Conservation (phyloP, 306 rosid species). For the Ammopiptanthus mongolicus region DNA sequence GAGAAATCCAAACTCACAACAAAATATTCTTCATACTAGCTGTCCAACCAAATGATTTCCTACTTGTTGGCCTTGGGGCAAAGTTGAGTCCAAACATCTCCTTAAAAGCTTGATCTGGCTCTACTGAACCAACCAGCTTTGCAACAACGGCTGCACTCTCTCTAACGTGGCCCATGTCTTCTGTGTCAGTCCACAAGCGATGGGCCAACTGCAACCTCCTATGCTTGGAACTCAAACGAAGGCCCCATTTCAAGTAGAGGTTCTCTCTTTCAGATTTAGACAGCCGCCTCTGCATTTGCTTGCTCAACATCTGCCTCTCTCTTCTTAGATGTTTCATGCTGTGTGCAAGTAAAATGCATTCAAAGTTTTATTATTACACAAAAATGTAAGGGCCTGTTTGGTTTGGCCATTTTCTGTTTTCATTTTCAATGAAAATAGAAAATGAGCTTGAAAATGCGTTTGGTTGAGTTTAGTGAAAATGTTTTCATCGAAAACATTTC, state of each 20-base stretch:
- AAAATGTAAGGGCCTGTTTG: too few species aligned
- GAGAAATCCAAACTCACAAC: slow-evolving; percentile 36
- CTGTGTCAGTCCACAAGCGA: slow-evolving; percentile 57
- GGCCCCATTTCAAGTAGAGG: slow-evolving; percentile 68
- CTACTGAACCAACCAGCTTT: slow-evolving; percentile 67
- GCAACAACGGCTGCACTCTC: slow-evolving; percentile 79
- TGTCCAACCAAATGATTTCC: slow-evolving; percentile 48
- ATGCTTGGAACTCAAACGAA: slow-evolving; percentile 52
- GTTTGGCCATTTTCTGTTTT: too few species aligned
- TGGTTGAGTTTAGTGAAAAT: too few species aligned
- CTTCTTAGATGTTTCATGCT: slow-evolving; percentile 54
- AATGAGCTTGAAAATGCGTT: too few species aligned
- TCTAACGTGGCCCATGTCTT: slow-evolving; percentile 53
- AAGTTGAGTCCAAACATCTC: slow-evolving; percentile 99
- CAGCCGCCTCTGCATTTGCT: slow-evolving; percentile 62
- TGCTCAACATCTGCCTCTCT: slow-evolving; percentile 85
- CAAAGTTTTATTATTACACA: neutral
- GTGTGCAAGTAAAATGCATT: slow-evolving; percentile 23
- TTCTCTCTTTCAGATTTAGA: slow-evolving; percentile 56
- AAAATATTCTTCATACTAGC: slow-evolving; percentile 41
- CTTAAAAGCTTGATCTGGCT: slow-evolving; percentile 80
- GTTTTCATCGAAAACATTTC: too few species aligned
- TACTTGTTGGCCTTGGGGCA: slow-evolving; percentile 52
- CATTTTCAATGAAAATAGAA: too few species aligned
- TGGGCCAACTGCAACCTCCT: slow-evolving; percentile 67